Evolutionary conservation across 495 filamentous ascomycete genomes (phyloP).

Genomic region (Saxispiralis lemnorum): DNA sequence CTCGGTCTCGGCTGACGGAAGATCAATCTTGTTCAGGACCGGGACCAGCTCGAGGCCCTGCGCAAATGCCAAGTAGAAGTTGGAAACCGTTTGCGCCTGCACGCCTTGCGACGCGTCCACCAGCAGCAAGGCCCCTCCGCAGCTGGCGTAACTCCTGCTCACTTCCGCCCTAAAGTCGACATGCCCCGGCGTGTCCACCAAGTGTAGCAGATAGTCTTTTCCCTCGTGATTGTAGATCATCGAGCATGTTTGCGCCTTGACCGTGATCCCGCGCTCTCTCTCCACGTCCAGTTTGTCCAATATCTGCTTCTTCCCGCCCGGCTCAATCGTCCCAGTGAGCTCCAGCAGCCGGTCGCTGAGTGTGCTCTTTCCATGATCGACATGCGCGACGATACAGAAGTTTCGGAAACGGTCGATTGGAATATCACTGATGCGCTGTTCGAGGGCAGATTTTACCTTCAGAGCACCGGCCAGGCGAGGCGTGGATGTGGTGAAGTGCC

Average conservation of each 20-base stretch:
- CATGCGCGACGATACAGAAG: slow-evolving; percentile 96
- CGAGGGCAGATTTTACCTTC: slow-evolving; percentile 36
- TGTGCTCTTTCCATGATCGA: slow-evolving; percentile 96
- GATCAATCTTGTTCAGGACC: slow-evolving; percentile 89
- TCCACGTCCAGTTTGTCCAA: slow-evolving; percentile 95
- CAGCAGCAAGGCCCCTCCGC: slow-evolving; percentile 78
- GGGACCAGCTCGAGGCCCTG: slow-evolving; percentile 75
- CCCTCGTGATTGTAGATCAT: slow-evolving; percentile 86
- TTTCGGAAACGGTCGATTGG: slow-evolving; percentile 87
- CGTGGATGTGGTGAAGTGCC: slow-evolving; percentile 26
- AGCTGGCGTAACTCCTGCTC: slow-evolving; percentile 81
- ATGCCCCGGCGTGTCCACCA: slow-evolving; percentile 94
- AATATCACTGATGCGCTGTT: slow-evolving; percentile 67
- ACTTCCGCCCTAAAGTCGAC: slow-evolving; percentile 96
- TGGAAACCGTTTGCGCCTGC: slow-evolving; percentile 89
- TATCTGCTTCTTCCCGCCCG: slow-evolving; percentile 82
- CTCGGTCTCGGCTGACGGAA: slow-evolving; percentile 69
- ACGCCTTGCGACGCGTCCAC: slow-evolving; percentile 89
- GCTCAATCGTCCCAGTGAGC: slow-evolving; percentile 80
- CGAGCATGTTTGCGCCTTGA: slow-evolving; percentile 95
- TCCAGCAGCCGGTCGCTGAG: slow-evolving; percentile 83
- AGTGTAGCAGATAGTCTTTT: slow-evolving; percentile 77
- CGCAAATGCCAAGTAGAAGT: slow-evolving; percentile 92
- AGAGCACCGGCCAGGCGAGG: slow-evolving; percentile 19
- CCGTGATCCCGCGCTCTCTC: slow-evolving; percentile 86